phyloP scores from a whole-genome alignment of 2,329 filamentous ascomycete species.

The Penicillium polonicum region DNA sequence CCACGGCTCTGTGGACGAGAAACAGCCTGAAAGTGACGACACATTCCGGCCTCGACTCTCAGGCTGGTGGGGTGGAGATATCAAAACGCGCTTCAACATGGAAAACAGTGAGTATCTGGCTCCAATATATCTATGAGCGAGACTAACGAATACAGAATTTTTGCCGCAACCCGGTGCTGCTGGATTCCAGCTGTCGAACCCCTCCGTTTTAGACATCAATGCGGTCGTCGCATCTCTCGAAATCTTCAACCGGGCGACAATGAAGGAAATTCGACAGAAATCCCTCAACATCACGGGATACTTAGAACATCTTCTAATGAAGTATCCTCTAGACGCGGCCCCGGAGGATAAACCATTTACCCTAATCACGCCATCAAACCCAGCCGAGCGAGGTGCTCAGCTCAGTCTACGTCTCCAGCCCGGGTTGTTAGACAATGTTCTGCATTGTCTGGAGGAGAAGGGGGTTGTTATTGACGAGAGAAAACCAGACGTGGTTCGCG shows the following conservation, averaged over 20 bases:
- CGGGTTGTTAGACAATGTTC: conserved; percentile 69
- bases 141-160: conserved; percentile 52
- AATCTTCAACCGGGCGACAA: conserved; percentile 70
- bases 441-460: conserved; percentile 61
- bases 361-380: conserved; percentile 69
- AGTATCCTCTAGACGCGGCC: conserved; percentile 30
- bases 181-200: conserved; percentile 85
- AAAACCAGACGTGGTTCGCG: conserved; percentile 78
- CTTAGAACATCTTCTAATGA: conserved; percentile 64
- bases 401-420: conserved; percentile 69
- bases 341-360: conserved; percentile 49
- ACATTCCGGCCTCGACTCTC: conserved; percentile 66
- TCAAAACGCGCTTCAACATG: conserved; percentile 76
- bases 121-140: not conserved
- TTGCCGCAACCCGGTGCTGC: conserved; percentile 73
- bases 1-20: conserved; percentile 54
- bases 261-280: conserved; percentile 67
- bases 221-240: conserved; percentile 71
- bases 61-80: conserved; percentile 87
- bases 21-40: conserved; percentile 38
- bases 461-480: conserved; percentile 80
- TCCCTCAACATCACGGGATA: conserved; percentile 73
- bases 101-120: conserved; percentile 55
- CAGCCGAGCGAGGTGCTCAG: conserved; percentile 71
- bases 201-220: conserved; percentile 73